Base-by-base conservation (phyloP, 352 stramenopile species). In the Globisporangium perplexum region DNA sequence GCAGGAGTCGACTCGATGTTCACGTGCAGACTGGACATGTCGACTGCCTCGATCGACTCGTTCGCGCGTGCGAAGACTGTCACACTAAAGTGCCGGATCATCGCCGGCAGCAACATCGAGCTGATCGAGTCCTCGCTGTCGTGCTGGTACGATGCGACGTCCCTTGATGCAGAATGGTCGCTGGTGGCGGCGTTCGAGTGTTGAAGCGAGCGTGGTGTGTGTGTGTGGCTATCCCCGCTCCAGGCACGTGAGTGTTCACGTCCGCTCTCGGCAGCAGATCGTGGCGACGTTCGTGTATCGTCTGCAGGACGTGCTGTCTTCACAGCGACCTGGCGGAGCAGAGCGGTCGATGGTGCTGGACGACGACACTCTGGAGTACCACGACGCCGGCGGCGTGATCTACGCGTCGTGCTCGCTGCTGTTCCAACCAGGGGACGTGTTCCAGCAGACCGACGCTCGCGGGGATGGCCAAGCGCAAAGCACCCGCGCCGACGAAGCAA, bases 281-380 rank as follows among this genome's bases (percentile, higher is more conserved):
- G 59, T 72, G 20, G 60, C 63, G 15, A 63, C 62, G 14, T 74
- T 71, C 43, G 71, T 70, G 20, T 72, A 78, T 49, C 71, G 60
- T 3, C 41, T 83, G 17, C 46, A 53, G 22, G 49, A 72, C 41
- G 41, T 59, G 10, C 15, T 60, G 36, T 22, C 38, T 8, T 36
- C 44, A 3, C 46, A 51, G 47, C 30, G 11, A 42, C 26, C 42
- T 24, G 33, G 47, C n/a, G 48, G 43, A 17, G 58, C 33, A 17
- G 33, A 69, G 39, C 63, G 58, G 20, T 65, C 47, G 17, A 48
- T 83, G 38, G 33, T 68, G 17, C 46, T 83, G 6, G 55, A 76
- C 28, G 55, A 54, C 30, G 68, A 71, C 18, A 68, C 42, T 26
- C 28, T 77, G 17, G 26, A 50, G 50, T 35, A 59, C 2, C 55